Conservation (phyloP, 768 basidiomycete species). For the Tricholoma furcatifolium region DNA sequence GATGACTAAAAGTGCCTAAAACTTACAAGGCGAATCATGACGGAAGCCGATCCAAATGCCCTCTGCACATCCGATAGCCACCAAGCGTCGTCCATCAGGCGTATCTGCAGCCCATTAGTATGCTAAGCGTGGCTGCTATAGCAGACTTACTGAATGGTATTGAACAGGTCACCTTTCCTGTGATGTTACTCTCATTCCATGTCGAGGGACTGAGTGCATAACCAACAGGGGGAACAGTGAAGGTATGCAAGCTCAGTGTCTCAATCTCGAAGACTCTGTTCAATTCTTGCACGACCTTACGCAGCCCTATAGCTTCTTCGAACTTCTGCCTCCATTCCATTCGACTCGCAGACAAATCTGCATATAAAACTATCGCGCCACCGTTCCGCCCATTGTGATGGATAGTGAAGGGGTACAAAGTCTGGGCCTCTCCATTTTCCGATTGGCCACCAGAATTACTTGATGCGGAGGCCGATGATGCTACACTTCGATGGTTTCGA, state of each 20-base stretch:
- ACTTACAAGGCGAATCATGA: conserved; percentile 79
- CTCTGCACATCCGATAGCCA: conserved; percentile 89
- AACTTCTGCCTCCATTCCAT: conserved; percentile 88
- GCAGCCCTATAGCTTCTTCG: conserved; percentile 84
- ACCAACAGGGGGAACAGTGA: conserved; percentile 66
- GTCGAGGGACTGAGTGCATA: conserved; percentile 44
- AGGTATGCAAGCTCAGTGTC: conserved; percentile 85
- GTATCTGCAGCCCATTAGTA: conserved; percentile 56
- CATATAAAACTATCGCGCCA: conserved; percentile 80
- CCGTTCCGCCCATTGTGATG: conserved; percentile 87
- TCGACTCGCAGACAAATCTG: conserved; percentile 70
- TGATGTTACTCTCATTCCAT: conserved; percentile 72
- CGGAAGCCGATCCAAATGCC: conserved; percentile 95
- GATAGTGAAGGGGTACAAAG: conserved; percentile 83
- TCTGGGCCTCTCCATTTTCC: conserved; percentile 62
- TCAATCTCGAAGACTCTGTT: conserved; percentile 96
- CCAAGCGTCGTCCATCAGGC: conserved; percentile 74
- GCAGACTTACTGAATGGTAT: conserved; percentile 77
- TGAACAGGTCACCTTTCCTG: conserved; percentile 90
- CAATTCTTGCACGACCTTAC: conserved; percentile 85
- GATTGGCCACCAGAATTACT: conserved; percentile 21
- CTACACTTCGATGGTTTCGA: conserved; percentile 52
- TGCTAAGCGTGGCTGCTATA: conserved; percentile 8
- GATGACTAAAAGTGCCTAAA: background rate
- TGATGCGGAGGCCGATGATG: conserved; percentile 17